A percentile compares a stretch with the other conserved stretches of the same genome.
Evolutionary conservation across 495 filamentous ascomycete species (phyloP).

Genomic region (Aspergillus wentii): DNA sequence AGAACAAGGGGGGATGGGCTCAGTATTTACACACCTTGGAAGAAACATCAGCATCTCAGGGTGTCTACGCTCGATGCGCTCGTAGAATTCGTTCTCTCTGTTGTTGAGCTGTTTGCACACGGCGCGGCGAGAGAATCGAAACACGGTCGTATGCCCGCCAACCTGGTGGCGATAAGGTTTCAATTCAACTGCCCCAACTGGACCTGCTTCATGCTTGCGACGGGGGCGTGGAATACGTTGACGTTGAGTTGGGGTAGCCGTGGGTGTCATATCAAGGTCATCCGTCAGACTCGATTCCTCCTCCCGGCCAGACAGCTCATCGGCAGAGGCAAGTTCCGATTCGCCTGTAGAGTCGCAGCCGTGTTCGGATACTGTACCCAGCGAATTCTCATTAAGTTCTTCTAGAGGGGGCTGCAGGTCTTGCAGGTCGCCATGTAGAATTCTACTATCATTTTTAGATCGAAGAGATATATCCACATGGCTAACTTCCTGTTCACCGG

Average conservation of each 20-base stretch:
- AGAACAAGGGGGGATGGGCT: too few relatives aligned
- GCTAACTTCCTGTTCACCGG: slow-evolving; percentile 31
- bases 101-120: slow-evolving; percentile 98
- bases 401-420: slow-evolving; percentile 27
- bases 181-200: slow-evolving; percentile 86
- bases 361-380: slow-evolving; percentile 33
- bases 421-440: slow-evolving; percentile 55
- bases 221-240: slow-evolving; percentile 27
- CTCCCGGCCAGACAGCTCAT: slow-evolving; percentile 47
- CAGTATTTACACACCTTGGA: slow-evolving; percentile 66
- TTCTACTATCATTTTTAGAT: slow-evolving; percentile 56
- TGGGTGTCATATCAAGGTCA: slow-evolving; percentile 57
- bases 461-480: slow-evolving; percentile 59
- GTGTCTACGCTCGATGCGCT: slow-evolving; percentile 85
- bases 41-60: slow-evolving; percentile 86
- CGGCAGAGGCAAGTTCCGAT: slow-evolving; percentile 53
- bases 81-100: slow-evolving; percentile 96
- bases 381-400: slow-evolving; percentile 29
- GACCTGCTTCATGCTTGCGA: slow-evolving; percentile 41
- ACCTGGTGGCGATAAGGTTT: slow-evolving; percentile 98
- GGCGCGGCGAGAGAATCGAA: slow-evolving; percentile 88
- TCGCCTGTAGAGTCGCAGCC: slow-evolving; percentile 49
- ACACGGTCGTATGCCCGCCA: slow-evolving; percentile 92
- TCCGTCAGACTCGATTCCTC: slow-evolving; percentile 51
- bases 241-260: slow-evolving; percentile 47